phyloP scores from a whole-genome alignment of 169 alveolate genomes.

The Ophryocystis elektroscirrha region DNA sequence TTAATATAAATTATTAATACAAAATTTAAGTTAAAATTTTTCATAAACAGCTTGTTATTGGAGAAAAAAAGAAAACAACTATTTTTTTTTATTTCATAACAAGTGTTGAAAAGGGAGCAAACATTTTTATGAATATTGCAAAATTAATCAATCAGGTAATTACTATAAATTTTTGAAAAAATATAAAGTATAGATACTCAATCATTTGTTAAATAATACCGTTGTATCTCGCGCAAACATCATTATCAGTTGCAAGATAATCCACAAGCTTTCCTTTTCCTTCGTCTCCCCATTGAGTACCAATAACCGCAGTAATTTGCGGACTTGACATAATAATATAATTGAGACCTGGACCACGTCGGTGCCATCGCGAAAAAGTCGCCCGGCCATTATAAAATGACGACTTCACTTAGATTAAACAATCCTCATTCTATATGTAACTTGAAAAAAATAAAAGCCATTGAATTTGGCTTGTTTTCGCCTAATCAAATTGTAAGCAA shows the following conservation, averaged over 20 bases:
- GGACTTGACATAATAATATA: neutral
- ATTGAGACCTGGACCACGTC: too few relatives aligned
- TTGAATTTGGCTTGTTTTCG: neutral
- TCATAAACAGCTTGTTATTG: neutral
- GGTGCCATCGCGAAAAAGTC: too few relatives aligned
- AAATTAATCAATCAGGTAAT: neutral
- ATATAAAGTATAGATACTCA: neutral
- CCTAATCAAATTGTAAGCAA: neutral
- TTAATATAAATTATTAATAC: too few relatives aligned
- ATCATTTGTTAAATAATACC: conserved; percentile 23
- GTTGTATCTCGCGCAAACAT: conserved; percentile 62
- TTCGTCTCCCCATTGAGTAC: conserved; percentile 93
- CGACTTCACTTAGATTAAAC: conserved; percentile 4
- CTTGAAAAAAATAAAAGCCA: neutral
- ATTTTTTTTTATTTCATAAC: neutral
- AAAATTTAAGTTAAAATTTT: too few relatives aligned
- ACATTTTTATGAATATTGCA: neutral
- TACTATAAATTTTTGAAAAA: conserved; percentile 5
- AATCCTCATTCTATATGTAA: conserved; percentile 6
- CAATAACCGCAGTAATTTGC: conserved; percentile 26
- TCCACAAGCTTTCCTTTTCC: conserved; percentile 88
- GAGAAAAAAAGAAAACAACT: neutral
- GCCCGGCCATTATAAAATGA: too few relatives aligned
- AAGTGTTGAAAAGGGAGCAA: neutral
- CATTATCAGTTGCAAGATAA: conserved; percentile 52